phyloP scores from a whole-genome alignment of 2,329 filamentous ascomycete species.

The Botryotinia calthae region DNA sequence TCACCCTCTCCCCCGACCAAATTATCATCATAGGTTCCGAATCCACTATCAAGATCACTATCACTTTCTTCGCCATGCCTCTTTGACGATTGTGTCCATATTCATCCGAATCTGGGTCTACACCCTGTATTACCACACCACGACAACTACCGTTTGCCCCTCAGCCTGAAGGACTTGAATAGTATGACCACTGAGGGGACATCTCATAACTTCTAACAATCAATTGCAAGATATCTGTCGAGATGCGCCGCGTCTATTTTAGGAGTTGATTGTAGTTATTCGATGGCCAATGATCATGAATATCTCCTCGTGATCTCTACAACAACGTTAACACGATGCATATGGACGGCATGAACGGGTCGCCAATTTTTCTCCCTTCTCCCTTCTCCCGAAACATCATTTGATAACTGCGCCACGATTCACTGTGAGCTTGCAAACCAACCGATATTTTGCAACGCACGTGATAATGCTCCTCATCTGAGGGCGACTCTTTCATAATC shows the following conservation, averaged over 20 bases:
- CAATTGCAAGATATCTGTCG: background rate
- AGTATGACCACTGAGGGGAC: background rate
- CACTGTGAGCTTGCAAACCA: background rate
- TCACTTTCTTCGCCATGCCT: background rate
- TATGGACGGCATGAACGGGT: background rate
- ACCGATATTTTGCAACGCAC: background rate
- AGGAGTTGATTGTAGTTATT: background rate
- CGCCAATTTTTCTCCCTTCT: background rate
- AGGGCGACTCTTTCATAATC: background rate
- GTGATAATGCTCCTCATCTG: background rate
- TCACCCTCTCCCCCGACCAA: background rate
- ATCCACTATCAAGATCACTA: constrained; percentile 5
- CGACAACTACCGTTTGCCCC: background rate
- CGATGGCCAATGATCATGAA: too few species aligned
- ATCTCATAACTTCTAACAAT: background rate
- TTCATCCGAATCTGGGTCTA: background rate
- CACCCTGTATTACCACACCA: background rate
- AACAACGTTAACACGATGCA: background rate
- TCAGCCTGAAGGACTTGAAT: background rate
- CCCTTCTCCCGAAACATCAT: background rate
- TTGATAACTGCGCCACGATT: constrained; percentile 1
- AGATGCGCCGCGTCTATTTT: background rate
- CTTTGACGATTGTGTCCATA: background rate
- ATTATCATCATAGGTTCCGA: constrained; percentile 4
- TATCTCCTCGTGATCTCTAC: background rate